Conservation (phyloP, 1,284 basidiomycete species). For the Rhodotorula sp. region DNA sequence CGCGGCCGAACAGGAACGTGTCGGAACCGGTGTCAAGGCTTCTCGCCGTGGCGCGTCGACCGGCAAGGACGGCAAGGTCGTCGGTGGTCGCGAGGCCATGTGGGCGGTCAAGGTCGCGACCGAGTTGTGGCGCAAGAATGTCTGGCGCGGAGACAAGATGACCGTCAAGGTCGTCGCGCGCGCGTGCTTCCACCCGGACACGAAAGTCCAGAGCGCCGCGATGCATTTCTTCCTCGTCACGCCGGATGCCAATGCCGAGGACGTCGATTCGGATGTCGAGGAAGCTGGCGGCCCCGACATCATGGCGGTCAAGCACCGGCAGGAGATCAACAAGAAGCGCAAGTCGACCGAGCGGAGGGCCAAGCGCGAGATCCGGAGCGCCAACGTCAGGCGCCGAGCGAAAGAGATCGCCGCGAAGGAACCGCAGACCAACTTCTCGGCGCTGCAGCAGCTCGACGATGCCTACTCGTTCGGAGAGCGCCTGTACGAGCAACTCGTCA, state of each 20-base stretch:
- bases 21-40: constrained; percentile 66
- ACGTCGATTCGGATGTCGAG: constrained; percentile 63
- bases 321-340: constrained; percentile 85
- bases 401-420: constrained; percentile 53
- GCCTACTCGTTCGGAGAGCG: constrained; percentile 95
- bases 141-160: constrained; percentile 91
- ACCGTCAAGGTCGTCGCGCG: constrained; percentile 82
- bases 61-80: constrained; percentile 34
- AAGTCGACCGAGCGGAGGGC: constrained; percentile 74
- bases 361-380: constrained; percentile 64
- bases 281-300: constrained; percentile 64
- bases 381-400: constrained; percentile 66
- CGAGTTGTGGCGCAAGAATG: constrained; percentile 89
- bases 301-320: constrained; percentile 72
- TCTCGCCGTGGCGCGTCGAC: constrained; percentile 34
- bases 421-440: constrained; percentile 73
- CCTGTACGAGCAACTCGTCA: constrained; percentile 80
- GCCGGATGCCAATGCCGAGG: constrained; percentile 57
- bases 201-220: constrained; percentile 92
- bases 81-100: constrained; percentile 67
- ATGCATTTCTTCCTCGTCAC: constrained; percentile 96
- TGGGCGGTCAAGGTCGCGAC: constrained; percentile 95
- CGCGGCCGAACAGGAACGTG: constrained; percentile 65
- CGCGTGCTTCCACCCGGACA: constrained; percentile 89
- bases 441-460: constrained; percentile 88